A percentile compares a stretch with the other conserved stretches of the same genome.
phyloP scores from a whole-genome alignment of 495 filamentous ascomycete genomes.

The Parathielavia appendiculata region DNA sequence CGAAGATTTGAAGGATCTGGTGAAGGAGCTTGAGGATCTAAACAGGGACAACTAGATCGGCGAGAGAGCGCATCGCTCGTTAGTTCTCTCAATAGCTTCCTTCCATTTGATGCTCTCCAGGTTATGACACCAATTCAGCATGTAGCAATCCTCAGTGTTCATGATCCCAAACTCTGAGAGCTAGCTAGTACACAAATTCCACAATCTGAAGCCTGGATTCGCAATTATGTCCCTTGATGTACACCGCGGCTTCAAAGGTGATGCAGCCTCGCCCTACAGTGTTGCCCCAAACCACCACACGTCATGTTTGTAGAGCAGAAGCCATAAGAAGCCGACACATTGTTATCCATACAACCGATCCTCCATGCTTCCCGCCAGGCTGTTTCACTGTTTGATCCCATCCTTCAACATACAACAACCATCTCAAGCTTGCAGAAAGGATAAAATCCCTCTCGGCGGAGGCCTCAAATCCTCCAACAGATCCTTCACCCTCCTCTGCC shows the following conservation, averaged over 20 bases:
- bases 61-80: neutral
- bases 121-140: neutral
- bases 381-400: neutral
- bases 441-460: constrained; percentile 31
- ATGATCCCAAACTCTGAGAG: too few relatives aligned
- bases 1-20: neutral
- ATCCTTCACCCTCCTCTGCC: constrained; percentile 40
- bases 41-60: neutral
- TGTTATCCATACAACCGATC: too few relatives aligned
- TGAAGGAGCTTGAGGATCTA: neutral
- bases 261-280: neutral
- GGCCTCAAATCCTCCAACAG: constrained; percentile 45
- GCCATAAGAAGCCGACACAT: too few relatives aligned
- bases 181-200: neutral
- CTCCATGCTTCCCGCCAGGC: neutral
- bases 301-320: too few relatives aligned
- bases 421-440: constrained; percentile 37
- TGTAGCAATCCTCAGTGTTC: neutral
- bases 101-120: neutral
- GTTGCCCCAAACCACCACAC: too few relatives aligned
- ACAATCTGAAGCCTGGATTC: neutral
- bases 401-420: neutral
- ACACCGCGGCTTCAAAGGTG: neutral
- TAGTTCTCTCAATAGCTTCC: neutral
- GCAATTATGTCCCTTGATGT: neutral